Conservation (phyloP, 352 stramenopile genomes). For the Pythium apleroticum region DNA sequence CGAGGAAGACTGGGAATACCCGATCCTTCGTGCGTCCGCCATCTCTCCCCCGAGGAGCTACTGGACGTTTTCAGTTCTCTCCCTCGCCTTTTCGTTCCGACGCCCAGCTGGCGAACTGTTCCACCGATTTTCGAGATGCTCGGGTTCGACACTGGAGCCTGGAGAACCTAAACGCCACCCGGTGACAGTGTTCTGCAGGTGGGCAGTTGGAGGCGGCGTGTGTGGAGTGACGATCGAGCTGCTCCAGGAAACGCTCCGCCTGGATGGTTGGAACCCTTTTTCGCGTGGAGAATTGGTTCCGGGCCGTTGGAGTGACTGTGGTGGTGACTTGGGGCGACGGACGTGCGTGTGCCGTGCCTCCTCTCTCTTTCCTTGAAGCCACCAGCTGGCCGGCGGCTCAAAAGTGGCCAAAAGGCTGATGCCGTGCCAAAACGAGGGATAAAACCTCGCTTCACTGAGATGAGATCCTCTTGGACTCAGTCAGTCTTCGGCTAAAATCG, state of each 20-base stretch:
- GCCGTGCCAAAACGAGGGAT: background rate
- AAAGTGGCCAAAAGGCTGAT: background rate
- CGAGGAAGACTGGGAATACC: slow-evolving; percentile 7
- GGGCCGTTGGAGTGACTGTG: background rate
- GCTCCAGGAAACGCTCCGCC: background rate
- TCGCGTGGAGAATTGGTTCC: slow-evolving; percentile 1
- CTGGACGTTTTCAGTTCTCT: too few species aligned
- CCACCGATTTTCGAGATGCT: slow-evolving; percentile 1
- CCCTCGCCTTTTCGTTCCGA: slow-evolving; percentile 5
- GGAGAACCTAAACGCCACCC: background rate
- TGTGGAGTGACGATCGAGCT: background rate
- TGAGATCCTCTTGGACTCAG: background rate
- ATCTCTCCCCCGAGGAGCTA: background rate
- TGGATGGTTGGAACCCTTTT: slow-evolving; percentile 7
- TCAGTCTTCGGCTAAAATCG: too few species aligned
- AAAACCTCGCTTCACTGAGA: slow-evolving; percentile 3
- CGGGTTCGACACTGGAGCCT: background rate
- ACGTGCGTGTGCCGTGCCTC: background rate
- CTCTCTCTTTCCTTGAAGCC: slow-evolving; percentile 4
- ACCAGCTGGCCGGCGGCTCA: background rate
- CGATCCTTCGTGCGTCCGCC: slow-evolving; percentile 1
- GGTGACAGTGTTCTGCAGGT: background rate
- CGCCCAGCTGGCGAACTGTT: slow-evolving; percentile 5
- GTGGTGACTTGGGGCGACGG: background rate
- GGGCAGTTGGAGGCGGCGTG: background rate